Conservation (phyloP, 306 rosid genomes). For the Quercus wislizeni region DNA sequence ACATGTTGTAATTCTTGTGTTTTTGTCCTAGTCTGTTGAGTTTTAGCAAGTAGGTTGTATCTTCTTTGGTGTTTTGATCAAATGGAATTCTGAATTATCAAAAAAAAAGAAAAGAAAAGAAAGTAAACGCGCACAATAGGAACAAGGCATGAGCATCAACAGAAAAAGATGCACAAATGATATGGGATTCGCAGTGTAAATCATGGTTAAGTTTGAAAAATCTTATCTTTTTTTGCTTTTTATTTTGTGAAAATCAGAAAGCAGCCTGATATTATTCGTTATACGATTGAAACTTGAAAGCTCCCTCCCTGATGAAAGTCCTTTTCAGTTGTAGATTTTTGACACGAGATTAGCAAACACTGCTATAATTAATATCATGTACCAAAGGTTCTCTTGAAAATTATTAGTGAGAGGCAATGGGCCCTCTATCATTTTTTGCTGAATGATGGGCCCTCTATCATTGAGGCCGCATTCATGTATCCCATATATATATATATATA, state of each 20-base stretch:
- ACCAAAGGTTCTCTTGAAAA: not conserved
- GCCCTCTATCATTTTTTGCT: not conserved
- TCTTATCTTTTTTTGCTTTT: not conserved
- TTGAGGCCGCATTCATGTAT: not conserved
- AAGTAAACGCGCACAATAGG: not conserved
- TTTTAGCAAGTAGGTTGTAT: too few relatives aligned
- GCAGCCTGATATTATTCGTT: not conserved
- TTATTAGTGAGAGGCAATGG: not conserved
- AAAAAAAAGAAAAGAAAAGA: too few relatives aligned
- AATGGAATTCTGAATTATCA: too few relatives aligned
- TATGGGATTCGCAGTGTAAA: not conserved
- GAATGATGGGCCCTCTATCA: not conserved
- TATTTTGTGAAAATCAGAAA: not conserved
- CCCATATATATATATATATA: too few relatives aligned
- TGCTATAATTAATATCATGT: not conserved
- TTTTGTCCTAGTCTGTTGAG: too few relatives aligned
- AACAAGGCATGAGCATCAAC: not conserved
- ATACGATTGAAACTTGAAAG: not conserved
- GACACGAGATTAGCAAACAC: not conserved
- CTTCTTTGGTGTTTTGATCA: too few relatives aligned
- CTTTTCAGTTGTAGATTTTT: not conserved
- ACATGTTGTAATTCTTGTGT: too few relatives aligned
- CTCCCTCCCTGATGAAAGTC: not conserved
- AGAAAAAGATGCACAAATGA: not conserved
- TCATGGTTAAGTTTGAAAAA: not conserved